Evolutionary conservation across 805 yeast species (phyloP).

Genomic region (Hemisphaericaspora nanyangensis): DNA sequence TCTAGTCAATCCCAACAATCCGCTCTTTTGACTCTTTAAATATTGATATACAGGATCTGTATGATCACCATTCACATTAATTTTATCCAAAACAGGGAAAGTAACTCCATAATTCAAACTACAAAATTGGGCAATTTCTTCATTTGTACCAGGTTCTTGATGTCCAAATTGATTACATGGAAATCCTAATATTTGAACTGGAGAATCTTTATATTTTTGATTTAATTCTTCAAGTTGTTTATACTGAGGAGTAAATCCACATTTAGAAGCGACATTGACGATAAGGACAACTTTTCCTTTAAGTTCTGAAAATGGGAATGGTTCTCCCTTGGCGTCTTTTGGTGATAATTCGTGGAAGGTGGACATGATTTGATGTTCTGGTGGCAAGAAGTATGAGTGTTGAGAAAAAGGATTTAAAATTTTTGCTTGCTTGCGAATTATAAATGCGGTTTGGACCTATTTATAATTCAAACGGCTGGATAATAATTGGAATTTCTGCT

Average conservation of each 20-base stretch:
- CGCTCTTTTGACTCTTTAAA: slow-evolving; percentile 60
- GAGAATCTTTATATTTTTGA: slow-evolving; percentile 35
- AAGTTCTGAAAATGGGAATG: slow-evolving; percentile 33
- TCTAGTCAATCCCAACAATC: slow-evolving; percentile 39
- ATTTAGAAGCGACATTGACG: slow-evolving; percentile 42
- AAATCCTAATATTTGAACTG: slow-evolving; percentile 38
- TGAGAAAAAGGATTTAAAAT: too few relatives aligned
- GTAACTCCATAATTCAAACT: slow-evolving; percentile 80
- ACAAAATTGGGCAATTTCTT: slow-evolving; percentile 73
- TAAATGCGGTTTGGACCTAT: too few relatives aligned
- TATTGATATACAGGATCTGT: slow-evolving; percentile 78
- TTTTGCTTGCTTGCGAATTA: background rate
- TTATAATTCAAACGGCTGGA: too few relatives aligned
- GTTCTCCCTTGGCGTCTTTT: slow-evolving; percentile 34
- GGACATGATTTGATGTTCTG: slow-evolving; percentile 21
- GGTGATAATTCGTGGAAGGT: slow-evolving; percentile 40
- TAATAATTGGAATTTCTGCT: too few relatives aligned
- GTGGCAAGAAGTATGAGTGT: too few relatives aligned
- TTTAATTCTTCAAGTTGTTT: slow-evolving; percentile 39
- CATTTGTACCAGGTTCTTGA: slow-evolving; percentile 40
- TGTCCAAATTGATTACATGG: slow-evolving; percentile 43
- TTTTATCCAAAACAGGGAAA: slow-evolving; percentile 83
- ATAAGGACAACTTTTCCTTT: slow-evolving; percentile 46
- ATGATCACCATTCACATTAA: slow-evolving; percentile 83
- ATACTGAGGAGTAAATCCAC: slow-evolving; percentile 44